Evolutionary conservation across 371 early-diverging fungal species (phyloP), one percentile per base, ranked within the genome.

Genomic region (Fennellomyces sp.): DNA sequence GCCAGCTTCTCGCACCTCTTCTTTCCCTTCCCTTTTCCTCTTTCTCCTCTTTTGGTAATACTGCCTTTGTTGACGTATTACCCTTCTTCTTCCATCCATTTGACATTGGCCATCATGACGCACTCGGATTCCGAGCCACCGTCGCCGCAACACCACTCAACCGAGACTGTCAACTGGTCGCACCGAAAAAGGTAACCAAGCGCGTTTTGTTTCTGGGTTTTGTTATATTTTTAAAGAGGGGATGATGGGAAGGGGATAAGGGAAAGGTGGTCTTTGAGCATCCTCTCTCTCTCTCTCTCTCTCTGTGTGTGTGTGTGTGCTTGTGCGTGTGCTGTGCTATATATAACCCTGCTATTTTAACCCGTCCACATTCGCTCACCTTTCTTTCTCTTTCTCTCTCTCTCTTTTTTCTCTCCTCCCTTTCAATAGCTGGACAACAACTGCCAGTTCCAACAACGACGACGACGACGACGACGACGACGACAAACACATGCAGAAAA

Each of bases 121-220:
- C 58, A 49, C 27, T 58, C 58, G 49, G 50, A 58, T 35, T 58
- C 58, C 33, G 58, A 49, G 58, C 58, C 58, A 49, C 56, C 56
- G 21, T 47, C 33, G 36, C 49, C 49, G 36, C 58, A 21, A 19
- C 39, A 36, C 27, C 21, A 28, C 26, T 4, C 55, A 27, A 54
- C 55, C 55, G 55, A 54, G 35, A 26, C 35, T 26, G 55, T 36
- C 26, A 21, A 54, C 55, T 26, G 15, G 11, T 17, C 49, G 15
- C 30, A 36, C 58, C 58, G 35, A 58, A 58, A 58, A 58, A 35
- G 58, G 58, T 58, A 58, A 58, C 55, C n/a, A 25, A 25, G 26
- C 55, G 55, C 55, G 55, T 54, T 54, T 36, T 53, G 15, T 4
- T 49, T 21, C 49, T 49, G 49, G 49, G 55, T 31, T 47, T 47